Conservation (phyloP, 108 stramenopile species). For the Pseudonitzschia multistriata region DNA sequence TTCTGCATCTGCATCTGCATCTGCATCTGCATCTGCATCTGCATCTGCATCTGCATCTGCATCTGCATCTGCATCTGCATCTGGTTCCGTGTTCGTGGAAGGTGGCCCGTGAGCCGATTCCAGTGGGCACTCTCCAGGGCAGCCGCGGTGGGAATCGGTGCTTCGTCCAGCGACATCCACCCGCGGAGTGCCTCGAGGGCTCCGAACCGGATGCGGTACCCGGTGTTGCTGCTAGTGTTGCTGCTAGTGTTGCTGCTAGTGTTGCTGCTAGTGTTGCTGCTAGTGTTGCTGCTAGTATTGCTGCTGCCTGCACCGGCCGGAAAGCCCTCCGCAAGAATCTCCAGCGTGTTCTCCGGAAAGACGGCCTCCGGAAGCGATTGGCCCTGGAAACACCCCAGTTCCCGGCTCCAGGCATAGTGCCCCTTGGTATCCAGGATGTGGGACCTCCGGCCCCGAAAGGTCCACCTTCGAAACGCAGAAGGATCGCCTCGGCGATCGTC, state of each 20-base stretch:
- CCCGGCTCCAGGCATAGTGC: constrained; percentile 4
- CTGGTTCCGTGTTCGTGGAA: neutral
- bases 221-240: neutral
- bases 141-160: constrained; percentile 1
- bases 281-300: neutral
- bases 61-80: neutral
- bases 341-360: constrained; percentile 1
- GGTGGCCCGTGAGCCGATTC: neutral
- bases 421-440: constrained; percentile 9
- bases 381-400: neutral
- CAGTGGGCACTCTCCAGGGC: neutral
- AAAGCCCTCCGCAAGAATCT: neutral
- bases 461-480: too few species aligned
- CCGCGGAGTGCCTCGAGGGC: constrained; percentile 5
- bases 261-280: neutral
- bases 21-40: too few species aligned
- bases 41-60: too few species aligned
- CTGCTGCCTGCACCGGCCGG: neutral
- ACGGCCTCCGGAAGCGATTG: neutral
- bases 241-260: neutral
- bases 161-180: neutral
- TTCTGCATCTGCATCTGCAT: too few species aligned
- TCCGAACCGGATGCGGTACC: neutral
- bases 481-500: too few species aligned
- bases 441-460: neutral